Base-by-base conservation (phyloP, 2,329 filamentous ascomycete species). In the Elsinoe australis region DNA sequence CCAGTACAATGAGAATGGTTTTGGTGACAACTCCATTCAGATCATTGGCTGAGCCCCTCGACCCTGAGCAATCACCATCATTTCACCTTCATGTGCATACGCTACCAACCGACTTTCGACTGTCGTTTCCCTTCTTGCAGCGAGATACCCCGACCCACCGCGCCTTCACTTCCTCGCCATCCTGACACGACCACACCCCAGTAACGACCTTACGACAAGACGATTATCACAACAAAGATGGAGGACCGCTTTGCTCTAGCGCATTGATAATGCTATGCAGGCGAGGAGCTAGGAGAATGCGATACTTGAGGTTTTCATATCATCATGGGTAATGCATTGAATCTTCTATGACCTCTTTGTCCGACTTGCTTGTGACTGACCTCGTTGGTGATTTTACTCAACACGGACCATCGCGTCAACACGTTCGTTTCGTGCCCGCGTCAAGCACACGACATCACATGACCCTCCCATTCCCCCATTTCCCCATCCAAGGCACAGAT, bases 31-130 rank as follows among this genome's bases (percentile, higher is more conserved):
- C 24, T 18, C 24, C 8, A 32, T 44, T 18, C 21, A 44, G 39
- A 44, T 44, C 26, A 32, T 44, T 21, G 39, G 39, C 10, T 44
- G 28, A 24, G 24, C n/a, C 6, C 4, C 8, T 5, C 3, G 35
- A 22, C 35, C 21, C 12, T 5, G n/a, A 9, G n/a, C 17, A 7
- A 6, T 18, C 15, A 15, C 7, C n/a, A 21, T 18, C n/a, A 9
- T 28, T 32, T 44, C 36, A 14, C n/a, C n/a, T n/a, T n/a, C n/a
- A 22, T 44, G 26, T 44, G 21, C n/a, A 44, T 44, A 24, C 26
- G 21, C 26, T 44, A 17, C 28, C 21, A 32, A 17, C 35, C n/a
- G 5, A n/a, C 12, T n/a, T n/a, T 7, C 12, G 8, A 39, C 35
- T 39, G 21, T 39, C 35, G 35, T 39, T 39, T 14, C 19, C 26